Conservation (phyloP, 805 yeast species). For the Barnettozyma pratensis region DNA sequence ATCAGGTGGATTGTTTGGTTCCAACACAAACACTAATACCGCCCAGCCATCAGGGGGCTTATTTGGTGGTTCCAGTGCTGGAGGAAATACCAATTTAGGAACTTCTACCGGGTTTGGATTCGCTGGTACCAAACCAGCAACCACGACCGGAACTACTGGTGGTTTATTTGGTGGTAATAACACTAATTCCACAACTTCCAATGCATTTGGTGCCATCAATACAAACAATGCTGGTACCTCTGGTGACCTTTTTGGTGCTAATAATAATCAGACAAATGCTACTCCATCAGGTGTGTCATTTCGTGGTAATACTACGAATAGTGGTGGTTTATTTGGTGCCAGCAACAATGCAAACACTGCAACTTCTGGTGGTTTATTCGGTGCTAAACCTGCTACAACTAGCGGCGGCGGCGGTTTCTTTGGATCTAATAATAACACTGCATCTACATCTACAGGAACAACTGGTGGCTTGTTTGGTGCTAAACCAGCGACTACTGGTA, state of each 20-base stretch:
- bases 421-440: background rate
- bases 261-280: slow-evolving; percentile 10
- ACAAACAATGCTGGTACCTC: slow-evolving; percentile 10
- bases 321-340: slow-evolving; percentile 38
- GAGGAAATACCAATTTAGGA: slow-evolving; percentile 13
- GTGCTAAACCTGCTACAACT: slow-evolving; percentile 11
- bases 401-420: slow-evolving; percentile 29
- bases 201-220: slow-evolving; percentile 15
- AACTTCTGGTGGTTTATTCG: slow-evolving; percentile 30
- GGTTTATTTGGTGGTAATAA: slow-evolving; percentile 26
- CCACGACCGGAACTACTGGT: slow-evolving; percentile 22
- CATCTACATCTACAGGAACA: background rate
- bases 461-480: background rate
- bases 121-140: slow-evolving; percentile 13
- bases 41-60: slow-evolving; percentile 18
- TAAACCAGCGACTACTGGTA: background rate
- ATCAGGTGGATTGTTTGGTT: slow-evolving; percentile 12
- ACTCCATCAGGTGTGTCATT: slow-evolving; percentile 24
- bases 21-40: slow-evolving; percentile 9
- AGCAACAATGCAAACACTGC: slow-evolving; percentile 12
- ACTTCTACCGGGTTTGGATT: slow-evolving; percentile 4
- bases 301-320: slow-evolving; percentile 17
- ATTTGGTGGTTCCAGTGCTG: slow-evolving; percentile 27
- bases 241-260: slow-evolving; percentile 39
- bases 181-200: background rate